phyloP scores from a whole-genome alignment of 2,329 filamentous ascomycete genomes.

The Raffaelea arxii region DNA sequence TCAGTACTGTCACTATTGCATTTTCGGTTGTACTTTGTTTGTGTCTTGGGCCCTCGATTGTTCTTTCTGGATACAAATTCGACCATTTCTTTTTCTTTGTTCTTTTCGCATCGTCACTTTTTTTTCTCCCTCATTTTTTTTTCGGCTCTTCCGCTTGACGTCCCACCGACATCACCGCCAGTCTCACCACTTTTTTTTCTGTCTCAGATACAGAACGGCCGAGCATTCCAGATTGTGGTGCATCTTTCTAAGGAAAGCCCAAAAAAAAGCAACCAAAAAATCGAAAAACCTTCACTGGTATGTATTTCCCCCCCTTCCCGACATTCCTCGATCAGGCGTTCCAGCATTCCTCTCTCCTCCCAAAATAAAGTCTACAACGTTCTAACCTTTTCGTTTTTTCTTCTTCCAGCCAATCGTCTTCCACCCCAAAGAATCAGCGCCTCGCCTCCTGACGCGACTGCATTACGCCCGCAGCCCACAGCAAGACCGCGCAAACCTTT shows the following conservation, averaged over 20 bases:
- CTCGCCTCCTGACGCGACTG: conserved; percentile 8
- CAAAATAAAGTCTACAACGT: background rate
- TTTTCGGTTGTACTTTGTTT: too few species aligned
- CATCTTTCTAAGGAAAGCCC: too few species aligned
- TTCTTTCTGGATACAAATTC: too few species aligned
- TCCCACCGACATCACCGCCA: background rate
- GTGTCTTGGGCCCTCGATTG: too few species aligned
- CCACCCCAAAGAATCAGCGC: conserved; percentile 7
- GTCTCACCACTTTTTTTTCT: background rate
- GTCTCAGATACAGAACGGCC: background rate
- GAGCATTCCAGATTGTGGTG: background rate
- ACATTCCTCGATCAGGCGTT: conserved; percentile 8
- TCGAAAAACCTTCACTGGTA: background rate
- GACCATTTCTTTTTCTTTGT: too few species aligned
- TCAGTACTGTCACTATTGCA: too few species aligned
- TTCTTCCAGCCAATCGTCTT: conserved; percentile 1
- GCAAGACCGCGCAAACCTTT: background rate
- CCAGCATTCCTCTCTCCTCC: background rate
- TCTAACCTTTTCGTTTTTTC: background rate
- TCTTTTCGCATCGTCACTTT: too few species aligned
- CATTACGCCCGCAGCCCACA: background rate
- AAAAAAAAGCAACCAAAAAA: too few species aligned
- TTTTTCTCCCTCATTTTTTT: background rate
- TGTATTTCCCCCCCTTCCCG: background rate
- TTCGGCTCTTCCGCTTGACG: background rate